Evolutionary conservation across 345 rosid species (phyloP).

Genomic region (Arabidopsis arenosa): DNA sequence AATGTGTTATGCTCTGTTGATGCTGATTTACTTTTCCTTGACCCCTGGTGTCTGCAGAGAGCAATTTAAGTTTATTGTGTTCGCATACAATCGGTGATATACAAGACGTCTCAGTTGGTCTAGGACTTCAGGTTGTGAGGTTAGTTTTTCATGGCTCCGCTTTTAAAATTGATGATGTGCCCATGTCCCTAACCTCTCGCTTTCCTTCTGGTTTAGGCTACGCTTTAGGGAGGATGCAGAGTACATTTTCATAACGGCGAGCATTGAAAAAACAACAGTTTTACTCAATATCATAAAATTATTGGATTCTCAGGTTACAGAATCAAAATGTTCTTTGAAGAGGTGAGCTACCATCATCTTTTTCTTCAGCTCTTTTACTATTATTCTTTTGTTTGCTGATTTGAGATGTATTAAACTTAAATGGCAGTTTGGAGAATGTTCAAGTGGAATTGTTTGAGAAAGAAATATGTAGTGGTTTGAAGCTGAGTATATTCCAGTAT

Average conservation of each 20-base stretch:
- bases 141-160: slow-evolving; percentile 49
- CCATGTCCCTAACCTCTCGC: slow-evolving; percentile 19
- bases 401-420: slow-evolving; percentile 54
- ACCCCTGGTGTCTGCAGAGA: slow-evolving; percentile 58
- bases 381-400: slow-evolving; percentile 36
- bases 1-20: slow-evolving; percentile 26
- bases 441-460: slow-evolving; percentile 80
- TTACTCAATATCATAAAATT: slow-evolving; percentile 62
- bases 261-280: slow-evolving; percentile 67
- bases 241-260: slow-evolving; percentile 71
- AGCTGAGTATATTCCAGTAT: slow-evolving; percentile 71
- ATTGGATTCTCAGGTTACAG: slow-evolving; percentile 49
- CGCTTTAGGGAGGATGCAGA: slow-evolving; percentile 55
- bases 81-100: slow-evolving; percentile 71
- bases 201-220: slow-evolving; percentile 54
- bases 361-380: slow-evolving; percentile 25
- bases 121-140: slow-evolving; percentile 93
- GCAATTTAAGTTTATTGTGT: slow-evolving; percentile 65
- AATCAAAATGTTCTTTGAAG: slow-evolving; percentile 53
- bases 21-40: slow-evolving; percentile 40
- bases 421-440: slow-evolving; percentile 93
- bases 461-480: slow-evolving; percentile 73
- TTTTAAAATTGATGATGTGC: slow-evolving; percentile 20
- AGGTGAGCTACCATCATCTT: slow-evolving; percentile 57
- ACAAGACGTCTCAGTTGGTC: slow-evolving; percentile 69